Evolutionary conservation across 495 filamentous ascomycete genomes (phyloP), one percentile per base, ranked within the genome.

Genomic region (Ascobolus immersus): DNA sequence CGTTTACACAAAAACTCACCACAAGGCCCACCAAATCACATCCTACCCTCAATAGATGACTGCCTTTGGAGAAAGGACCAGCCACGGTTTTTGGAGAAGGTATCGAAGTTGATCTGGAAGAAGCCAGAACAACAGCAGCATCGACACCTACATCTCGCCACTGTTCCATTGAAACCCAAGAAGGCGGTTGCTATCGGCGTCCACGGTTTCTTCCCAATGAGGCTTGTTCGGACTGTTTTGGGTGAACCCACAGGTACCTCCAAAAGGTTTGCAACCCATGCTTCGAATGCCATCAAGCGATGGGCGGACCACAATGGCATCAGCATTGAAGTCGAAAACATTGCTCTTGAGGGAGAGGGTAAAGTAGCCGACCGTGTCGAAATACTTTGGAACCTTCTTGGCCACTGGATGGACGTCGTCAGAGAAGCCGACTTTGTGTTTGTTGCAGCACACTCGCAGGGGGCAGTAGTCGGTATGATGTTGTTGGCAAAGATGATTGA

Each of bases 271-370:
- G 81, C 82, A 8, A 86, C 76, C 39, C 71, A 77, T 50, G 79
- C 77, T 11, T 80, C 80, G 10, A 68, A 71, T 18, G 71, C 84
- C 1, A 81, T 96, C 41, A 63, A 70, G 36, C 63, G 71, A 37
- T 96, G 79, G 73, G 64, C 73, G 1, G 67, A 75, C 26, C 55
- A 57, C 30, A 67, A 75, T 35, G 65, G 67, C 20, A 71, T 71
- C 24, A 60, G 65, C 29, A 64, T 64, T 30, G 64, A 69, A 41
- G 74, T 96, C 32, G 80, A 90, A 43, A 91, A 89, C 44, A 72
- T 94, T 4, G 79, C 86, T 11, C 60, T 96, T 4, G 86, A 94
- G 58, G 86, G 86, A n/a, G 86, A 96, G 55, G 86, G 86, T n/a
- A 78, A 74, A 48, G 86, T 96, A 20, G 63, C 65, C 3, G 81